phyloP scores from a whole-genome alignment of 495 filamentous ascomycete genomes.

The Annulohypoxylon bovei region DNA sequence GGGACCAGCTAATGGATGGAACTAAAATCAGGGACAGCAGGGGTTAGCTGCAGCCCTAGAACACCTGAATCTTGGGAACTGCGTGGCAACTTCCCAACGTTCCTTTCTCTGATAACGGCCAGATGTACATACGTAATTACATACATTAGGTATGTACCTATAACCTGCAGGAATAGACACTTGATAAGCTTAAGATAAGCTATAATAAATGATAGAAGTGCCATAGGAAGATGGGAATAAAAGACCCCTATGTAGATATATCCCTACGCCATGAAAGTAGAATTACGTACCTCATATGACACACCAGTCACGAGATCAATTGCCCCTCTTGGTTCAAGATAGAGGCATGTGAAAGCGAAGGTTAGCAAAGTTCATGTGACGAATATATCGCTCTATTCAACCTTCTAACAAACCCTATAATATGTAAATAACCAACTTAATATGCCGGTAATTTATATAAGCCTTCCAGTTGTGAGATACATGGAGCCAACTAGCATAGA shows the following conservation, averaged over 20 bases:
- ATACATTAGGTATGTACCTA: background rate
- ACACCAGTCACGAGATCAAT: conserved; percentile 35
- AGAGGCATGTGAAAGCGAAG: conserved; percentile 24
- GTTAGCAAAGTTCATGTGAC: conserved; percentile 3
- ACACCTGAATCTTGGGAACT: conserved; percentile 29
- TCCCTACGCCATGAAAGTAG: background rate
- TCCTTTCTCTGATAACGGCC: background rate
- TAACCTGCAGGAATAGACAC: background rate
- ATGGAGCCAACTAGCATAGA: background rate
- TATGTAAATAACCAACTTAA: background rate
- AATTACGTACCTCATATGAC: conserved; percentile 4
- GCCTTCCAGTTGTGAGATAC: no score
- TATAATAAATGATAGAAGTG: background rate
- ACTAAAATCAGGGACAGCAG: conserved; percentile 35
- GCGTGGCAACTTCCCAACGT: conserved; percentile 3
- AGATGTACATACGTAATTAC: conserved; percentile 6
- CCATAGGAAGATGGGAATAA: background rate
- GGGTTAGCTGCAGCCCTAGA: conserved; percentile 43
- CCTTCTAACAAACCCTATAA: background rate
- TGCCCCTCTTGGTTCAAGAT: conserved; percentile 27
- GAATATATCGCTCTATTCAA: background rate
- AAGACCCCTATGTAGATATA: background rate
- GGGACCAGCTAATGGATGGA: conserved; percentile 33
- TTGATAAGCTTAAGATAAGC: background rate
- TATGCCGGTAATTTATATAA: no score